phyloP scores from a whole-genome alignment of 2,329 filamentous ascomycete species.

The Ceratocystis huliohia region DNA sequence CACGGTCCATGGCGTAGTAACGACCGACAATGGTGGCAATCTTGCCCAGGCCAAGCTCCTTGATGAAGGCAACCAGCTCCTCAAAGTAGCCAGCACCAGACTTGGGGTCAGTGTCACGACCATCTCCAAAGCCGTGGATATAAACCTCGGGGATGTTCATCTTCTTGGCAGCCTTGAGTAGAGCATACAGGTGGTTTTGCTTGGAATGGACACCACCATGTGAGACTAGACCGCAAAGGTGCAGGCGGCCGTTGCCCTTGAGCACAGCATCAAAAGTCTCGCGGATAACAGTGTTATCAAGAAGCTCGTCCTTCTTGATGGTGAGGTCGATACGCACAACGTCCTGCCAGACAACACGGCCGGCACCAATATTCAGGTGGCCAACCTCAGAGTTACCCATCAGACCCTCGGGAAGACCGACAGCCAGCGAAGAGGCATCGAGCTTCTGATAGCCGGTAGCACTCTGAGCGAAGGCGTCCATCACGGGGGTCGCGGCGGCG shows the following conservation, averaged over 20 bases:
- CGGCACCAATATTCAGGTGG: constrained; percentile 95
- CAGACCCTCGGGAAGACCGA: constrained; percentile 87
- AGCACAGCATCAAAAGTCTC: constrained; percentile 66
- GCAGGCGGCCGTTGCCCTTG: constrained; percentile 79
- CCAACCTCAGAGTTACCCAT: constrained; percentile 99
- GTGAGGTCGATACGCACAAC: constrained; percentile 91
- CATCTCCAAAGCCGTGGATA: constrained; percentile 98
- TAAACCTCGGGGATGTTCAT: constrained; percentile 79
- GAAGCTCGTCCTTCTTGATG: constrained; percentile 72
- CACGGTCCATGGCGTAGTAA: constrained; percentile 98
- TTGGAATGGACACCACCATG: constrained; percentile 96
- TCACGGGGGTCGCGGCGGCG: constrained; percentile 80
- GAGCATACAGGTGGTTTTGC: constrained; percentile 79
- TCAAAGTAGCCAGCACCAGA: constrained; percentile 80
- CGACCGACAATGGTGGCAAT: constrained; percentile 87
- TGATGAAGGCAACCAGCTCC: constrained; percentile 63
- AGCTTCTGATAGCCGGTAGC: constrained; percentile 80
- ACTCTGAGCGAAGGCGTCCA: constrained; percentile 81
- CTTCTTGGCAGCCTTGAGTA: constrained; percentile 82
- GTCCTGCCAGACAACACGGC: constrained; percentile 96
- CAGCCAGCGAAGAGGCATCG: constrained; percentile 88
- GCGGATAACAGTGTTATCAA: constrained; percentile 64
- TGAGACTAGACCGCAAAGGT: constrained; percentile 82
- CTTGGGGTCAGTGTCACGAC: constrained; percentile 95
- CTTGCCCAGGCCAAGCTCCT: constrained; percentile 76